Conservation (phyloP, 768 basidiomycete species). For the Pisolithus sp. region DNA sequence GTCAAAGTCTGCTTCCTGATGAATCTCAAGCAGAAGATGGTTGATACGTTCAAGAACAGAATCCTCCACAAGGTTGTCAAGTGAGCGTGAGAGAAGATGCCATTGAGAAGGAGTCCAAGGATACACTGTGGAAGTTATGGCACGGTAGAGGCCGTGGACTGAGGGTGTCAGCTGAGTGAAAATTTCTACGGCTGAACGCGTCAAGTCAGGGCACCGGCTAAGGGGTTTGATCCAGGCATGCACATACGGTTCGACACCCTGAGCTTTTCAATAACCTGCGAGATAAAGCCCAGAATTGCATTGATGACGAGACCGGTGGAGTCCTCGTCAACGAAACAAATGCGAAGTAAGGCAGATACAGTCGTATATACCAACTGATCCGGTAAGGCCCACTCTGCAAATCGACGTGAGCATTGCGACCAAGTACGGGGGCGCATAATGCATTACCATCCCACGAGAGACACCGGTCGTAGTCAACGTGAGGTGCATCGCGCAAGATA, state of each 20-base stretch:
- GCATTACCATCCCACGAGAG: slow-evolving; percentile 73
- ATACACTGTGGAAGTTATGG: slow-evolving; percentile 73
- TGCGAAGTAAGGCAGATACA: slow-evolving; percentile 64
- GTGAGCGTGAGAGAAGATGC: slow-evolving; percentile 45
- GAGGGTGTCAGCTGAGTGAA: slow-evolving; percentile 74
- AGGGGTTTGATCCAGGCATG: not conserved
- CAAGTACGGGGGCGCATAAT: not conserved
- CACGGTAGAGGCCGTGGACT: slow-evolving; percentile 82
- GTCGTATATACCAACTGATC: slow-evolving; percentile 80
- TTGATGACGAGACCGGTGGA: slow-evolving; percentile 44
- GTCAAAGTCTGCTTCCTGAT: slow-evolving; percentile 46
- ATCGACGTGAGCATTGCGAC: not conserved
- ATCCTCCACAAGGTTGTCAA: slow-evolving; percentile 59
- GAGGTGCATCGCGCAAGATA: slow-evolving; percentile 65
- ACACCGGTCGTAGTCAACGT: slow-evolving; percentile 70
- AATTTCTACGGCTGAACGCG: slow-evolving; percentile 52
- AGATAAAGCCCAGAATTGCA: slow-evolving; percentile 60
- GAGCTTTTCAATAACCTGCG: slow-evolving; percentile 50
- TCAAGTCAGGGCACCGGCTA: not conserved
- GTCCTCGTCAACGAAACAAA: slow-evolving; percentile 49
- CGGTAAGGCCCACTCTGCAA: slow-evolving; percentile 78
- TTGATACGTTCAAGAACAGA: slow-evolving; percentile 68
- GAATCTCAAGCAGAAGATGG: slow-evolving; percentile 56
- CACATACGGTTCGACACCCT: slow-evolving; percentile 47
- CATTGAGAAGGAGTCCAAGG: slow-evolving; percentile 68